Percentiles rank a stretch among this genome's conserved stretches.
Conservation (phyloP, 306 rosid genomes). For the Castanea sativa region DNA sequence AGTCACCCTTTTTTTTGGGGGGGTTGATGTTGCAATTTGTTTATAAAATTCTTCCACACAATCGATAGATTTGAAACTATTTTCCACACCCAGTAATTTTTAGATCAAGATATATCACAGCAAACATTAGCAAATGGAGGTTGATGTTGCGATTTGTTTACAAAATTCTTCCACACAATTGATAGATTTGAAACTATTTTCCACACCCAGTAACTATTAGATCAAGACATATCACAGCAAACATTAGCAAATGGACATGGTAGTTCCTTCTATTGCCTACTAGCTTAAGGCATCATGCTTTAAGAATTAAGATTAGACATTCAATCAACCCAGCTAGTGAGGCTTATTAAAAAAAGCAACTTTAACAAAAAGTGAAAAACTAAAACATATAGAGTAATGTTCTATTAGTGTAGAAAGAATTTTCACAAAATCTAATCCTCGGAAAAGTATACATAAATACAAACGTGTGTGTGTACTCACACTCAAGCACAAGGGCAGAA, state of each 20-base stretch:
- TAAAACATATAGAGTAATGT: background rate
- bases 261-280: background rate
- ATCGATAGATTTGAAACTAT: no score
- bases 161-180: background rate
- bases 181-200: background rate
- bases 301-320: background rate
- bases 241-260: background rate
- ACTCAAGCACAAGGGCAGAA: no score
- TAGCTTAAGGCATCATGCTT: background rate
- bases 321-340: background rate
- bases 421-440: background rate
- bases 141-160: background rate
- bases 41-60: no score
- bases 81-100: no score
- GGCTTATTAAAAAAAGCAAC: no score
- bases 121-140: background rate
- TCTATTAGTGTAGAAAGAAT: background rate
- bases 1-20: background rate
- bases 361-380: no score
- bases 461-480: no score
- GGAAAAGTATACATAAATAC: no score
- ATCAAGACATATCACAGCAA: background rate
- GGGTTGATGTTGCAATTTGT: no score
- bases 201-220: background rate
- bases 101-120: no score